Conservation (phyloP, 129 eudicot species). For the Arctium minus region DNA sequence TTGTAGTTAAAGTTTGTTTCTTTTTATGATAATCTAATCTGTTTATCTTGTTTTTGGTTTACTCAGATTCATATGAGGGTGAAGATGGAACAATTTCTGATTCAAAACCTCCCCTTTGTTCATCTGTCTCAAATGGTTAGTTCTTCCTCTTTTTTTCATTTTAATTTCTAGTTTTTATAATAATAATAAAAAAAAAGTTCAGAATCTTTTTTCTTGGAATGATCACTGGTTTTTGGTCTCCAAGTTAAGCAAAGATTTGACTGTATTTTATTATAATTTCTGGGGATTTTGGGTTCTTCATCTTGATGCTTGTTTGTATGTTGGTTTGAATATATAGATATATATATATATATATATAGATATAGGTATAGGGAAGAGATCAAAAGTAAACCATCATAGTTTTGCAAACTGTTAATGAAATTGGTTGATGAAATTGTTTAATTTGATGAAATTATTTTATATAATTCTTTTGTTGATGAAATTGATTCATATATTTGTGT, state of each 20-base stretch:
- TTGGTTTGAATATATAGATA: neutral
- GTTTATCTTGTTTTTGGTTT: conserved; percentile 13
- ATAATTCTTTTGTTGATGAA: too few species aligned
- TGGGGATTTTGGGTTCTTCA: conserved; percentile 11
- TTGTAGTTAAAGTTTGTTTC: neutral
- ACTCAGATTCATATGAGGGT: conserved; percentile 59
- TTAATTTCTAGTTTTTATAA: neutral
- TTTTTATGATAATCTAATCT: neutral
- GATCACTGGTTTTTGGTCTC: neutral
- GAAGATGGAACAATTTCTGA: conserved; percentile 42
- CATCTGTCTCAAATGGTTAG: conserved; percentile 71
- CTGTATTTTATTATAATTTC: neutral
- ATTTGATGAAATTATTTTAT: too few species aligned
- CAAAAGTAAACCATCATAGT: too few species aligned
- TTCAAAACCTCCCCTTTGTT: conserved; percentile 51
- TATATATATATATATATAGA: too few species aligned
- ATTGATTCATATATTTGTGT: too few species aligned
- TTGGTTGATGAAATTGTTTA: too few species aligned
- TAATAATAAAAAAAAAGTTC: neutral
- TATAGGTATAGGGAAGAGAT: too few species aligned
- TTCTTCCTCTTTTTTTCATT: neutral
- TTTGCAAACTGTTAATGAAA: too few species aligned
- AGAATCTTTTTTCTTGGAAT: neutral
- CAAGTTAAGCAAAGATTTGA: neutral
- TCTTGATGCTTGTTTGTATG: conserved; percentile 10